phyloP scores from a whole-genome alignment of 192 early-diverging fungal species.

The Gorgonomyces haynaldii region DNA sequence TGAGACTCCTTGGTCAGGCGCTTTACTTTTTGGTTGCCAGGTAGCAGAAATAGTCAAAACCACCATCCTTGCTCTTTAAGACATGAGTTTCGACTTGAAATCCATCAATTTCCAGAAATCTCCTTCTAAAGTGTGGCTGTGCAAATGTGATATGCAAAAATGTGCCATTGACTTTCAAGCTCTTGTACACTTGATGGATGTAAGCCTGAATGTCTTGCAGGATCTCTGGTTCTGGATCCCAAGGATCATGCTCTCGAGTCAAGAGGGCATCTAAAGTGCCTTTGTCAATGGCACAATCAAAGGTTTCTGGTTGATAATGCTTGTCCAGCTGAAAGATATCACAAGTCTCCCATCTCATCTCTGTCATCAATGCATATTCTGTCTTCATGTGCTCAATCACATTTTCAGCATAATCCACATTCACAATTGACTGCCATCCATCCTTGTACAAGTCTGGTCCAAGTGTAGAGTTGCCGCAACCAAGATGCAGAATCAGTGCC shows the following conservation, averaged over 20 bases:
- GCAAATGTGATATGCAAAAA: conserved; percentile 88
- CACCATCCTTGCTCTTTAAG: not conserved
- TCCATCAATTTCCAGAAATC: conserved; percentile 46
- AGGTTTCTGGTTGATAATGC: conserved; percentile 13
- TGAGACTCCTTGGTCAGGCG: too few species aligned
- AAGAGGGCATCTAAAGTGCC: conserved; percentile 87
- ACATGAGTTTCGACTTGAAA: not conserved
- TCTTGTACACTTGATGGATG: conserved; percentile 66
- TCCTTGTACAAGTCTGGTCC: conserved; percentile 11
- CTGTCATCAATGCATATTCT: conserved; percentile 32
- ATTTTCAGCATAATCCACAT: conserved; percentile 68
- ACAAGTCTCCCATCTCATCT: conserved; percentile 36
- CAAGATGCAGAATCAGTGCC: conserved; percentile 71
- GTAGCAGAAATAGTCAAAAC: not conserved
- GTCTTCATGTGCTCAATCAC: conserved; percentile 68
- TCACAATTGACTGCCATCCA: conserved; percentile 19
- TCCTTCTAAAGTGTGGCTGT: conserved; percentile 77
- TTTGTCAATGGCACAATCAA: conserved; percentile 79
- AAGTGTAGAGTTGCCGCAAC: conserved; percentile 70
- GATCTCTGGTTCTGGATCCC: conserved; percentile 69
- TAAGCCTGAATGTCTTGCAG: conserved; percentile 51
- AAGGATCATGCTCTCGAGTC: conserved; percentile 74
- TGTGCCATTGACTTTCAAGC: conserved; percentile 59
- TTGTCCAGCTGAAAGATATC: conserved; percentile 61
- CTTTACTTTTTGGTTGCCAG: not conserved